phyloP scores from a whole-genome alignment of 2,329 filamentous ascomycete genomes.

The Chaetoscypha palmicola region DNA sequence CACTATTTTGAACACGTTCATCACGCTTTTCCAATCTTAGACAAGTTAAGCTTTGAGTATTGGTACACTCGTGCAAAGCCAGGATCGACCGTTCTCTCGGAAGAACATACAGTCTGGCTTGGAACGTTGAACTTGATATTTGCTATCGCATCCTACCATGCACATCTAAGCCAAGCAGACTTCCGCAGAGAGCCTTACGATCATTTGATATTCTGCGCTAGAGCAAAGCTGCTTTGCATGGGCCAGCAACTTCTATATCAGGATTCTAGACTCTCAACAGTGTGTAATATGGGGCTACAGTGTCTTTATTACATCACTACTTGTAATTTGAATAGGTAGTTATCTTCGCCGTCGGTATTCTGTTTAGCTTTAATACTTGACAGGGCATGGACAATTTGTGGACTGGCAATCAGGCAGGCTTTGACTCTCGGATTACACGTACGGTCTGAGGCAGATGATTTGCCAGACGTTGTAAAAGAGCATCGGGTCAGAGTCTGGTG shows the following conservation, averaged over 20 bases:
- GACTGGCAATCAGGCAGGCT: slow-evolving; percentile 22
- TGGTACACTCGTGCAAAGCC: slow-evolving; percentile 12
- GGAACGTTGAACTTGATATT: slow-evolving; percentile 22
- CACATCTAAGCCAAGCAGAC: slow-evolving; percentile 13
- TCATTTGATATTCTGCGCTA: slow-evolving; percentile 18
- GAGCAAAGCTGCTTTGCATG: slow-evolving; percentile 20
- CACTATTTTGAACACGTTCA: slow-evolving; percentile 23
- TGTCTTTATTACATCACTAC: slow-evolving; percentile 23
- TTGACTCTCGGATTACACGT: slow-evolving; percentile 23
- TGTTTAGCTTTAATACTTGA: background rate
- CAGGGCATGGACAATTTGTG: slow-evolving; percentile 25
- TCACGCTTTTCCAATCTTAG: slow-evolving; percentile 17
- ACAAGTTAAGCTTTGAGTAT: slow-evolving; percentile 14
- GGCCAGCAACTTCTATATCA: slow-evolving; percentile 15
- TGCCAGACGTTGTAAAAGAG: slow-evolving; percentile 23
- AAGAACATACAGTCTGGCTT: slow-evolving; percentile 18
- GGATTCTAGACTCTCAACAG: slow-evolving; percentile 18
- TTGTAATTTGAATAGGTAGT: slow-evolving; percentile 23
- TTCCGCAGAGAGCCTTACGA: slow-evolving; percentile 12
- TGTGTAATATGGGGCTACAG: slow-evolving; percentile 17
- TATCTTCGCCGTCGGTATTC: background rate
- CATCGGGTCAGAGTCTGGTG: slow-evolving; percentile 24
- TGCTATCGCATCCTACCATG: slow-evolving; percentile 19
- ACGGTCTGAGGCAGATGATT: slow-evolving; percentile 15
- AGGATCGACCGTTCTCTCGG: slow-evolving; percentile 4